Percentiles rank a stretch among this genome's conserved stretches.
These are phyloP conservation scores for Trypanosoma rangeli DNA, from an alignment of 208 protist genomes.

Conservation along the genomic window DNA sequence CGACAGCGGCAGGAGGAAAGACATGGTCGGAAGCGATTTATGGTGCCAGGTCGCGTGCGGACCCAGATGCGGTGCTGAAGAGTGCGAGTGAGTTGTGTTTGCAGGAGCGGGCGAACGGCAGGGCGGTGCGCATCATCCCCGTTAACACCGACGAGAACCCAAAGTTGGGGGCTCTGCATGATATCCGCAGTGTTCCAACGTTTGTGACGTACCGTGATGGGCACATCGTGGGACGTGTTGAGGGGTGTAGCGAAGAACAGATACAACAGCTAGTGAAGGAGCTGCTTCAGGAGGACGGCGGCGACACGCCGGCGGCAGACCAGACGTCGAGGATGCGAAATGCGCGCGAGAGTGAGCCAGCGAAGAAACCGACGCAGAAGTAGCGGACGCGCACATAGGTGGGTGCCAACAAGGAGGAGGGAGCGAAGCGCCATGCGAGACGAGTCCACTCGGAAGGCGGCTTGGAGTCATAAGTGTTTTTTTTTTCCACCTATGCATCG, in stretches of 20 bases:
- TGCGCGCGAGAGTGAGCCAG: not conserved
- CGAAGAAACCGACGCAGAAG: not conserved
- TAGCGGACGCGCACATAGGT: not conserved
- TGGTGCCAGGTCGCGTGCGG: not conserved
- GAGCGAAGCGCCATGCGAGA: not conserved
- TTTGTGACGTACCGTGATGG: slow-evolving; percentile 82
- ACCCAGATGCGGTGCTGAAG: not conserved
- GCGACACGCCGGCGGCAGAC: not conserved
- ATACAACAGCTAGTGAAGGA: slow-evolving; percentile 45
- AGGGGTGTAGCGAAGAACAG: slow-evolving; percentile 65
- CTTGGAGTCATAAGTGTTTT: too few species aligned
- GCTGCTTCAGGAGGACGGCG: slow-evolving; percentile 2
- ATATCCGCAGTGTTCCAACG: slow-evolving; percentile 86
- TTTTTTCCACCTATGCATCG: too few species aligned
- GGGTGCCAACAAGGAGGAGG: not conserved
- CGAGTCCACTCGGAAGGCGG: too few species aligned
- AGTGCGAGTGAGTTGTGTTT: slow-evolving; percentile 16
- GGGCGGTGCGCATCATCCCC: slow-evolving; percentile 38
- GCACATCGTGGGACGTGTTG: slow-evolving; percentile 59
- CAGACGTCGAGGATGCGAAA: not conserved
- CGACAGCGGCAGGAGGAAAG: not conserved
- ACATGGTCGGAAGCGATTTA: not conserved
- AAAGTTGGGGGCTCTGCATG: slow-evolving; percentile 72
- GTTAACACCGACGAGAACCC: slow-evolving; percentile 79
- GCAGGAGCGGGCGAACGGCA: slow-evolving; percentile 26